Evolutionary conservation across 768 basidiomycete genomes (phyloP).

Genomic region (Leccinum variicolor): DNA sequence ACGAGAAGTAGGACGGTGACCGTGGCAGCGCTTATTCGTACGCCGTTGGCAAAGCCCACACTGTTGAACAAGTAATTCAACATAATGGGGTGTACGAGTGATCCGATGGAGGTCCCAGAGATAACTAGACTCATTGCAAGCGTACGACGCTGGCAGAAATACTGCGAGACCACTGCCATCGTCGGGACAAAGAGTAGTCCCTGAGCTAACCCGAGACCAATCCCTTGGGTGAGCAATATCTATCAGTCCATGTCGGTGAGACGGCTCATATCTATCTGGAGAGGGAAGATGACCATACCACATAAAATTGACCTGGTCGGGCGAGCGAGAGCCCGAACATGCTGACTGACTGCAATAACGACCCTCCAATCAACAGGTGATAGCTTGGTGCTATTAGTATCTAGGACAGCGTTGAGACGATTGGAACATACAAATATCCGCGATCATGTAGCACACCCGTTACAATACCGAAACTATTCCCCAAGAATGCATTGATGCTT

Average conservation of each 20-base stretch:
- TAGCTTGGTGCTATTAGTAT: conserved; percentile 29
- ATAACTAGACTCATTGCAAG: conserved; percentile 43
- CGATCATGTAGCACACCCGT: conserved; percentile 47
- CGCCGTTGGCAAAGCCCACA: not conserved
- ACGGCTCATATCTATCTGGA: not conserved
- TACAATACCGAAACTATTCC: conserved; percentile 35
- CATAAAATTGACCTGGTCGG: conserved; percentile 32
- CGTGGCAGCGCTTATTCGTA: conserved; percentile 16
- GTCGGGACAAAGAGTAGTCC: conserved; percentile 47
- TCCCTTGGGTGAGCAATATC: conserved; percentile 49
- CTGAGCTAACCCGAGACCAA: conserved; percentile 41
- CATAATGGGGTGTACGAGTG: conserved; percentile 12
- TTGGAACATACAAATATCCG: conserved; percentile 44
- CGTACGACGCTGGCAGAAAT: conserved; percentile 23
- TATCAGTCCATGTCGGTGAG: conserved; percentile 9
- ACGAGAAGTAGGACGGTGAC: conserved; percentile 35
- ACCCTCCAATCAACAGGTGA: conserved; percentile 42
- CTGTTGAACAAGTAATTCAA: conserved; percentile 24
- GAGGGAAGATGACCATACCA: conserved; percentile 26
- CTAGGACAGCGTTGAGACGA: not conserved
- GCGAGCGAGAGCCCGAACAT: not conserved
- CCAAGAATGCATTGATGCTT: conserved; percentile 42
- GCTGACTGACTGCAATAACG: conserved; percentile 16
- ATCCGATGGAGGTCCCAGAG: conserved; percentile 33
- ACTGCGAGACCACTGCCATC: conserved; percentile 35